Base-by-base conservation (phyloP, 148 eudicot genomes). In the Rhododendron molle region DNA sequence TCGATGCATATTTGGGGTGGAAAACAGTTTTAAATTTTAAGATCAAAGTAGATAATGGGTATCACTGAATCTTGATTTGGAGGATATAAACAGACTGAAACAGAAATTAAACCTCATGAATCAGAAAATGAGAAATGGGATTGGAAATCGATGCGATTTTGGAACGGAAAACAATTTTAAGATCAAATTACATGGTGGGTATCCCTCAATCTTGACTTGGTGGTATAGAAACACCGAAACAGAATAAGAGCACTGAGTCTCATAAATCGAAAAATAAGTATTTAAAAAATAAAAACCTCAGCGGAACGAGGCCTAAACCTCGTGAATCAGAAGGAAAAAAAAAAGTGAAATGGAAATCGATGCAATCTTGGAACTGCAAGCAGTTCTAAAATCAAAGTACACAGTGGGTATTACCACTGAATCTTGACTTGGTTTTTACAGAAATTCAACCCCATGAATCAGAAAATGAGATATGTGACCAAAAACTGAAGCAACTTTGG, bases 361-460 rank as follows among this genome's bases (percentile, higher is more conserved):
- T 32, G 21, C 78, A 74, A 32, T 34, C 11, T 34, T 5, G 9
- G 21, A 15, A 32, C 5, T 2, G 78, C 44, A 36, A 74, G 40
- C 3, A 74, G 8, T 74, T 74, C 12, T 23, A 21, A 7, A 7
- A 23, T 62, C 69, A 23, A 62, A 60, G 26, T 1, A 23, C 69
- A 23, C 21, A 21, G 5, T 20, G 67, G 9, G n/a, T 60, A 60
- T 32, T 1, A 32, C 67, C 76, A 95, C 87, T 83, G 98, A 97
- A 83, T 95, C 98, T 82, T 94, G 90, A 85, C 96, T 97, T 87
- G 98, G 98, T 54, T 98, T 98, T 92, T 92, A 97, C 86, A 97
- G 77, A 81, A 96, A 96, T 26, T 21, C 43, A 80, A 52, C 1
- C 8, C 46, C 54, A n/a, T 76, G 26, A 76, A 7, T 30, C 76